Evolutionary conservation across 345 rosid genomes (phyloP).

Genomic region (Viola odorata): DNA sequence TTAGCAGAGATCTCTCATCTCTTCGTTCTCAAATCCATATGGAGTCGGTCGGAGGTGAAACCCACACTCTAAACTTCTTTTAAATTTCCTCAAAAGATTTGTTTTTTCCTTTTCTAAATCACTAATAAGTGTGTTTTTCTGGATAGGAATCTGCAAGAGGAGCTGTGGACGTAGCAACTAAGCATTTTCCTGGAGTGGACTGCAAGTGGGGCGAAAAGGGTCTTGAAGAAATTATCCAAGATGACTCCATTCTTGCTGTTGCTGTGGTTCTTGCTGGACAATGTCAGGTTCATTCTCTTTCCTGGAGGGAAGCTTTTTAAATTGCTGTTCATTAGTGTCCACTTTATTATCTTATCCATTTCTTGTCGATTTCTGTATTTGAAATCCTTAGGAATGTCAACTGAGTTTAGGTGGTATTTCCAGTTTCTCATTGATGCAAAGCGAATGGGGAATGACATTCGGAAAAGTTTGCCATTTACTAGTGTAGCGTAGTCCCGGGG

Average conservation of each 20-base stretch:
- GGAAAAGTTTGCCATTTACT: too few species aligned
- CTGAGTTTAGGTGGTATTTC: not conserved
- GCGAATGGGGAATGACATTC: not conserved
- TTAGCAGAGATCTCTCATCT: conserved; percentile 82
- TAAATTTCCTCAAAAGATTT: not conserved
- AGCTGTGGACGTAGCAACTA: conserved; percentile 69
- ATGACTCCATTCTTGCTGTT: conserved; percentile 61
- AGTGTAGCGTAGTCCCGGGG: too few species aligned
- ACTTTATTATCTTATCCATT: too few species aligned
- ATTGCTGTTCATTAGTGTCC: too few species aligned
- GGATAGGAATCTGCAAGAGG: conserved; percentile 71
- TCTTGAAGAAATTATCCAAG: conserved; percentile 57
- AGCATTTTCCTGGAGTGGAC: conserved; percentile 68
- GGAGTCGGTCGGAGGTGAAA: conserved; percentile 86
- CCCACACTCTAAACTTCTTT: not conserved
- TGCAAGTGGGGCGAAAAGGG: conserved; percentile 89
- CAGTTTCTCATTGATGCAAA: not conserved
- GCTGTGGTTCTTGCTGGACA: conserved; percentile 97
- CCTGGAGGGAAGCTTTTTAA: too few species aligned
- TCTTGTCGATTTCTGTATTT: not conserved
- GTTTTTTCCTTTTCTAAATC: not conserved
- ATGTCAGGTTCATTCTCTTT: conserved; percentile 46
- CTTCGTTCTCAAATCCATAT: conserved; percentile 53
- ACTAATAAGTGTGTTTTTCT: not conserved
- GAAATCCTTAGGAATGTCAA: not conserved